Evolutionary conservation across 1,284 basidiomycete species (phyloP).

Genomic region (Pseudozyma sp.): DNA sequence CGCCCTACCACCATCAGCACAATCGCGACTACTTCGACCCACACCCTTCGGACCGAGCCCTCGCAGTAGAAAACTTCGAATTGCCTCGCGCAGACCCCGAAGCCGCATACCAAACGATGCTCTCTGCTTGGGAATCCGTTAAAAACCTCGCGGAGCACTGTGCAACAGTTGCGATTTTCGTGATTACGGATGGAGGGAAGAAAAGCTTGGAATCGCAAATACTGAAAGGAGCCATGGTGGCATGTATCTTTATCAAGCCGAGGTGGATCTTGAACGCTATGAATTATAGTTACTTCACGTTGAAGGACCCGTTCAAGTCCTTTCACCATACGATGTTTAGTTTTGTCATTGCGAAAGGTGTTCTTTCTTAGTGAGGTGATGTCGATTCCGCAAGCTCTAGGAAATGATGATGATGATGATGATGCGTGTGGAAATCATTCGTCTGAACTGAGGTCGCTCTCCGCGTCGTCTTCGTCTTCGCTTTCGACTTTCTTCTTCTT

Average conservation of each 20-base stretch:
- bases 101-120: conserved; percentile 1
- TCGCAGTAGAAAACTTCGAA: conserved; percentile 9
- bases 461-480: conserved; percentile 8
- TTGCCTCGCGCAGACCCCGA: conserved; percentile 13
- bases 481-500: conserved; percentile 14
- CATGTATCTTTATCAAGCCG: conserved; percentile 5
- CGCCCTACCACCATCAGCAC: conserved; percentile 10
- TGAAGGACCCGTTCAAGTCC: conserved; percentile 16
- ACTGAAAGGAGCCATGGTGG: conserved; percentile 11
- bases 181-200: conserved; percentile 12
- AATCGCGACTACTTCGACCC: conserved; percentile 10
- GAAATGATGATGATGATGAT: not conserved
- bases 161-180: not conserved
- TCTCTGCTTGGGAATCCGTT: conserved; percentile 10
- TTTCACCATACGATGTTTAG: conserved; percentile 17
- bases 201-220: conserved; percentile 4
- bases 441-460: conserved; percentile 22
- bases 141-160: conserved; percentile 3
- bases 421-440: not conserved
- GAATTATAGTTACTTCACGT: not conserved
- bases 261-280: conserved; percentile 12
- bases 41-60: conserved; percentile 2
- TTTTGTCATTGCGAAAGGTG: conserved; percentile 5
- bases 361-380: not conserved
- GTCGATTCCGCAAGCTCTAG: not conserved